Percentiles rank a stretch among this genome's conserved stretches.
Evolutionary conservation across 202 grass and related monocot genomes (phyloP).

Genomic region (Zoysia matrella): DNA sequence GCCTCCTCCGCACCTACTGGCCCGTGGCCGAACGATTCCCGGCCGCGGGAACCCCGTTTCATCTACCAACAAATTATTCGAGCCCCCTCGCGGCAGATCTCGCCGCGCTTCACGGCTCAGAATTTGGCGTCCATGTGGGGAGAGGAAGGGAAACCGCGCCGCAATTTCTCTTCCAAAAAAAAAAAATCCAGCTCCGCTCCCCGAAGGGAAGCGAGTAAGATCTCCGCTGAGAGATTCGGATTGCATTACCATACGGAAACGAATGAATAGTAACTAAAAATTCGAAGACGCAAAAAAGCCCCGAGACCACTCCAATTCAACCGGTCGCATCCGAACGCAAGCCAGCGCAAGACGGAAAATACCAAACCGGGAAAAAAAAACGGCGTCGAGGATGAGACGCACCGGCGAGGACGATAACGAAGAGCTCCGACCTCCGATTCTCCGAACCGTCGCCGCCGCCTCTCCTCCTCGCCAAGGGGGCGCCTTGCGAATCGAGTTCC

Average conservation of each 20-base stretch:
- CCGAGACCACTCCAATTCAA: neutral
- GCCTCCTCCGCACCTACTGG: neutral
- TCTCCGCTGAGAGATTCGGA: slow-evolving; percentile 26
- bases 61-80: slow-evolving; percentile 23
- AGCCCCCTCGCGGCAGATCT: slow-evolving; percentile 46
- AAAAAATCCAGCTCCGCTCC: neutral
- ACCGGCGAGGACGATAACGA: slow-evolving; percentile 28
- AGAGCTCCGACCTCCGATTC: neutral
- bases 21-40: slow-evolving; percentile 41
- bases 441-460: neutral
- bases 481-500: neutral
- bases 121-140: slow-evolving; percentile 5
- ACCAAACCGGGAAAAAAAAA: neutral
- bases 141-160: slow-evolving; percentile 8
- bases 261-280: neutral
- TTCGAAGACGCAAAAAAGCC: neutral
- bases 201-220: slow-evolving; percentile 7
- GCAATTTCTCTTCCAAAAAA: neutral
- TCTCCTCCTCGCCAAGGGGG: slow-evolving; percentile 21
- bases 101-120: slow-evolving; percentile 36
- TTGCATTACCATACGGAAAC: slow-evolving; percentile 41
- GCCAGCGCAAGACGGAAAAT: neutral
- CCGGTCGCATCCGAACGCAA: neutral
- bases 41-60: slow-evolving; percentile 12
- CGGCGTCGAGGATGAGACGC: slow-evolving; percentile 8